These are phyloP conservation scores for Chlorella vulgaris DNA, from an alignment of 139 green algal species.

Conservation along the genomic window DNA sequence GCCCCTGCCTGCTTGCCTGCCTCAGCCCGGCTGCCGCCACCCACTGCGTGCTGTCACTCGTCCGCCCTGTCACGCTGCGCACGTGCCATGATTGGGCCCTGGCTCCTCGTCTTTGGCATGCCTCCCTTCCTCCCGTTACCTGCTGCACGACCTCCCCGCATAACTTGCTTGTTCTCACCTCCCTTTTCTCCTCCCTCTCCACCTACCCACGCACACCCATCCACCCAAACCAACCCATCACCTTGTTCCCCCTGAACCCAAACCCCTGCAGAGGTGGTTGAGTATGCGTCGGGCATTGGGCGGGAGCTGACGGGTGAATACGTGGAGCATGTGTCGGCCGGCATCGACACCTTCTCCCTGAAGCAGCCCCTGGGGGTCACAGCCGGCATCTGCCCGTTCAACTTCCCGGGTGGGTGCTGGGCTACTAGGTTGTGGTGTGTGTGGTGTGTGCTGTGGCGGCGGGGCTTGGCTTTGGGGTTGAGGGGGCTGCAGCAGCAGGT, in stretches of 20 bases:
- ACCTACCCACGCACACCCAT: too few relatives aligned
- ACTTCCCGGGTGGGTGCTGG: slow-evolving; percentile 82
- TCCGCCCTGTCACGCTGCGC: too few relatives aligned
- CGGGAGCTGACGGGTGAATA: slow-evolving; percentile 81
- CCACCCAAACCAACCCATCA: too few relatives aligned
- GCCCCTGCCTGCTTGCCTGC: neutral
- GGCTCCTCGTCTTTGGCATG: too few relatives aligned
- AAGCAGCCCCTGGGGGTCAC: slow-evolving; percentile 91
- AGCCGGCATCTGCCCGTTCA: slow-evolving; percentile 97
- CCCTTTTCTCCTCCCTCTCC: too few relatives aligned
- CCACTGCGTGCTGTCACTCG: neutral
- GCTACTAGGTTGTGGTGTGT: neutral
- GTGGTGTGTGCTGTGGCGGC: too few relatives aligned
- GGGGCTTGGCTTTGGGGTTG: too few relatives aligned
- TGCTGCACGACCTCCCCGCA: too few relatives aligned
- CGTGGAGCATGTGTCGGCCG: slow-evolving; percentile 87
- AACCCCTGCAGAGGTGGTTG: slow-evolving; percentile 88
- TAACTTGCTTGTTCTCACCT: too few relatives aligned
- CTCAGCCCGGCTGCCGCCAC: neutral
- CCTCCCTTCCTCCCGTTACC: too few relatives aligned
- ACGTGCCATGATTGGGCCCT: too few relatives aligned
- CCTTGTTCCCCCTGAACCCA: neutral
- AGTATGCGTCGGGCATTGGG: slow-evolving; percentile 83
- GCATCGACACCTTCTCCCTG: slow-evolving; percentile 95
- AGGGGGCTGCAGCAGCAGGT: neutral